Conservation (phyloP, 2,329 filamentous ascomycete species). For the Alternaria solani region DNA sequence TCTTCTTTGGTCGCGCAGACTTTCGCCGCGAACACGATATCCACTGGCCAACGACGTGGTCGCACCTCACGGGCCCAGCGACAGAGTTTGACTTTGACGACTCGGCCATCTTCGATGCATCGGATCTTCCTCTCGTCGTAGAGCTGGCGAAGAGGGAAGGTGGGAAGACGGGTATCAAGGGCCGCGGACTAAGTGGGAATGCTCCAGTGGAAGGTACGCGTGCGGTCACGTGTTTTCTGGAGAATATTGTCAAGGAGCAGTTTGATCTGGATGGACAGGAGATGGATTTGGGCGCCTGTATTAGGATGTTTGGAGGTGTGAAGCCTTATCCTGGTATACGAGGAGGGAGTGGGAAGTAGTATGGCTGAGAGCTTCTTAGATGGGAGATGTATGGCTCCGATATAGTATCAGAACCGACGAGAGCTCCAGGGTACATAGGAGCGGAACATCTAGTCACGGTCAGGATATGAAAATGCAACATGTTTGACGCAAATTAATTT, state of each 20-base stretch:
- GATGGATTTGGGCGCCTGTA: slow-evolving; percentile 14
- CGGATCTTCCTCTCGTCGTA: slow-evolving; percentile 31
- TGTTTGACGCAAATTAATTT: no score
- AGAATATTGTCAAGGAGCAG: slow-evolving; percentile 24
- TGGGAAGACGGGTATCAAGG: slow-evolving; percentile 5
- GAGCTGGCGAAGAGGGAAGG: slow-evolving; percentile 22
- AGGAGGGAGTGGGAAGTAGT: not conserved
- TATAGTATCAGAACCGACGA: no score
- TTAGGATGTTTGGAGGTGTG: slow-evolving; percentile 12
- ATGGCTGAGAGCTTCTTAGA: not conserved
- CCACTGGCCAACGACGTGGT: slow-evolving; percentile 74
- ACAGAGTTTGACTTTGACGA: slow-evolving; percentile 35
- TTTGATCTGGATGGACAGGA: not conserved
- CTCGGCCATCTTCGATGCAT: slow-evolving; percentile 32
- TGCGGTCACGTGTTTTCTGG: slow-evolving; percentile 26
- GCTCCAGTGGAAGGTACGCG: slow-evolving; percentile 17
- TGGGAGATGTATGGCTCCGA: no score
- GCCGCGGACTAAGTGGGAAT: slow-evolving; percentile 8
- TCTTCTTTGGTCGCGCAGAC: slow-evolving; percentile 63
- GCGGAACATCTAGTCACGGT: no score
- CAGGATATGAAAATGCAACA: no score
- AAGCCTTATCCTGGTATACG: slow-evolving; percentile 6
- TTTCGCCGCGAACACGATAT: slow-evolving; percentile 97
- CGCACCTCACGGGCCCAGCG: slow-evolving; percentile 22
- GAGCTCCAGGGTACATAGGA: not conserved